Evolutionary conservation across 2,329 filamentous ascomycete species (phyloP), one percentile per base, ranked within the genome.

Genomic region (Tolypocladium pustulatum): DNA sequence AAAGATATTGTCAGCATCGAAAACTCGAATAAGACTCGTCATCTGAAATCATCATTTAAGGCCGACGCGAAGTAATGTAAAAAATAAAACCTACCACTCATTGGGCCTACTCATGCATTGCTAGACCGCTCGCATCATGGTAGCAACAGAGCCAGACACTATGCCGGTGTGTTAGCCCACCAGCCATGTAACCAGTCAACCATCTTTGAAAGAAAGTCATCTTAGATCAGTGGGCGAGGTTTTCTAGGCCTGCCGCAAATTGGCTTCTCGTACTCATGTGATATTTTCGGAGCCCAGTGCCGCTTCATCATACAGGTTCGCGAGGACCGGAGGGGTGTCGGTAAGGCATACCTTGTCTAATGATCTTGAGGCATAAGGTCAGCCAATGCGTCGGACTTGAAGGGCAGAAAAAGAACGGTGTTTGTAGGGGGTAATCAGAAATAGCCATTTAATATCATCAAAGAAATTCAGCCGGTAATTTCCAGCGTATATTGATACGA

Each of bases 241-340:
- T 96, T 96, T 95, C 91, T 95, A 96, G 90, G 91, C 91, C 91
- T 96, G 91, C 90, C 91, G 76, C 90, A 90, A 89, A 83, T 77
- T 90, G 91, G 90, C 84, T 88, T 84, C 85, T 91, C 89, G 64
- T 71, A 80, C 91, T 91, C 91, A 85, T 85, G 78, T 75, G 61
- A 58, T 73, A 60, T 74, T 68, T 79, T 95, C 91, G 88, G 91
- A 93, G 91, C 91, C 91, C 91, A 96, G 91, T 96, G 91, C 91
- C 90, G 77, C 81, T 89, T 91, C 89, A 91, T 93, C 89, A 90
- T 84, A 66, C 68, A 72, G 76, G 65, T 63, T 62, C 63, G 65
- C 55, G 54, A 59, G 58, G 54, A 58, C 46, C 63, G 49, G 20
- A 20, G 13, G 30, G 64, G 63, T 57, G 60, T 54, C 32, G 54